phyloP scores from a whole-genome alignment of 2,329 filamentous ascomycete genomes.

The Colletotrichum sp. region DNA sequence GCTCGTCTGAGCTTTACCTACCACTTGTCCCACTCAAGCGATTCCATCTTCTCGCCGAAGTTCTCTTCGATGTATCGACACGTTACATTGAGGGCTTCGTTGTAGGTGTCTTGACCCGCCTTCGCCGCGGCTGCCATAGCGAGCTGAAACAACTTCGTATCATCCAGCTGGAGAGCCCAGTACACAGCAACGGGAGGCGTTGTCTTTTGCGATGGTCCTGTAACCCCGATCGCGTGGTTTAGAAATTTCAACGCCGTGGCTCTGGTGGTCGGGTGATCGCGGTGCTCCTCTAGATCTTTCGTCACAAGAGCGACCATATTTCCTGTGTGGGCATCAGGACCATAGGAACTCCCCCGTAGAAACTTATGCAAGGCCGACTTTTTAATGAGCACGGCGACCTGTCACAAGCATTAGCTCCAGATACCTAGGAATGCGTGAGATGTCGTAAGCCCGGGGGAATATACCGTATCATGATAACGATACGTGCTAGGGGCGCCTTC shows the following conservation, averaged over 20 bases:
- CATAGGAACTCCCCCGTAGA: background rate
- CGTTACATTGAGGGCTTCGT: background rate
- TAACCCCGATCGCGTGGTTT: rapidly evolving
- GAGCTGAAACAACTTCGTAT: background rate
- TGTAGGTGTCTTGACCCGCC: background rate
- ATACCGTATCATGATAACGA: background rate
- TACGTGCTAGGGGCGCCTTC: background rate
- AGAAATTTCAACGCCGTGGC: background rate
- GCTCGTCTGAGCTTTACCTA: background rate
- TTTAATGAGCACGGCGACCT: background rate
- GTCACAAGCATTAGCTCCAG: too few species aligned
- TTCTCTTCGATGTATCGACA: background rate
- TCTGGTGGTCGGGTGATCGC: background rate
- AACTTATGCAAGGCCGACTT: background rate
- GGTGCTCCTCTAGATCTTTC: background rate
- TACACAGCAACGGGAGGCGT: background rate
- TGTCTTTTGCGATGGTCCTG: background rate
- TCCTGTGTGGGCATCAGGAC: background rate
- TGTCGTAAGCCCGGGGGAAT: too few species aligned
- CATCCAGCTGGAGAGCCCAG: background rate
- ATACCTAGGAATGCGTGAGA: too few species aligned
- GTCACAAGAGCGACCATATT: background rate
- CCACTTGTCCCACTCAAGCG: background rate
- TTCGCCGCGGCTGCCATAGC: background rate
- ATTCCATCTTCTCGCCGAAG: background rate